Base-by-base conservation (phyloP, 2,329 filamentous ascomycete species). In the Raffaelea albimanens region DNA sequence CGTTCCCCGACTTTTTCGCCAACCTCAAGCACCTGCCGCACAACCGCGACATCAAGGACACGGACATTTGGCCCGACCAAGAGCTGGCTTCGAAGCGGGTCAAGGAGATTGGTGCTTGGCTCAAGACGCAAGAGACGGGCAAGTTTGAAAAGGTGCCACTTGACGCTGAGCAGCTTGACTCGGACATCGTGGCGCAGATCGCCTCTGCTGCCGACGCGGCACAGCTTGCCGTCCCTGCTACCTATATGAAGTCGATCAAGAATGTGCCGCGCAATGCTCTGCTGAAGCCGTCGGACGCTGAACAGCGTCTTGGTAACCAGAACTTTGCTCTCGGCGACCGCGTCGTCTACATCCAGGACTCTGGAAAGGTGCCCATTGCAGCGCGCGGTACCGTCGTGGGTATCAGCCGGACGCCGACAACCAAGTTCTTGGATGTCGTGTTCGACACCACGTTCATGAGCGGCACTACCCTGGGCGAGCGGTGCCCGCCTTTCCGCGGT, bases 371-470 rank as follows among this genome's bases (percentile, higher is more conserved):
- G 1, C 93, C 93, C 1, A 94, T 98, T 57, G 90, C 86, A 33
- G 86, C 86, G 46, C 81, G 85, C 46, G 93, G 94, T 58, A 97
- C 93, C 2, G 87, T 98, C n/a, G 84, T 95, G 48, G 93, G 93
- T 33, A 85, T 96, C 61, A 96, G 89, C 51, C 84, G 87, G 48
- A 96, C 90, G 25, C 76, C 89, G 19, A 85, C 87, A 48, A 84
- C 83, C 22, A 78, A 87, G 42, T 75, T 96, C 49, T 73, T 98
- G 34, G 93, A 98, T 62, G 79, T 97, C 49, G 83, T 98, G 8
- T 98, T 95, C 66, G 94, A 98, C 62, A 79, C 80, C 13, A 85
- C 88, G 0, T 98, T 98, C 66, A 97, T 98, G 90, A 95, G 89
- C 60, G 93, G 93, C 53, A 96, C 90, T 2, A 93, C 87, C 0